These are phyloP conservation scores for Fusarium nodosum DNA, from an alignment of 2,329 filamentous ascomycete species.

Conservation along the genomic window DNA sequence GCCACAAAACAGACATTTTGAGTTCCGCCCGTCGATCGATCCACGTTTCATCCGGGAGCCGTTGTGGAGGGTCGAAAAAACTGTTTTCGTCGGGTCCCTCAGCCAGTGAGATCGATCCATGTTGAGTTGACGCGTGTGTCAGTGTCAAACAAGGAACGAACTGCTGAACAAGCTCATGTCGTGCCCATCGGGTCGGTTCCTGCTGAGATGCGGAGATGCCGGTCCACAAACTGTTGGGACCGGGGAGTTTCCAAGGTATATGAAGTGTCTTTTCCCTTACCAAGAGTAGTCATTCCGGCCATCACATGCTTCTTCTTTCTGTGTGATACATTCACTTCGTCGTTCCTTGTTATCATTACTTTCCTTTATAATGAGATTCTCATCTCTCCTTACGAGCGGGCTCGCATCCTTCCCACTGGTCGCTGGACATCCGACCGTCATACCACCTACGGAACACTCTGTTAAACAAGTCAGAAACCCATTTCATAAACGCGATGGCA, in stretches of 20 bases:
- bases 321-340: conserved; percentile 8
- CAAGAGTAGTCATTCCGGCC: background rate
- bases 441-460: conserved; percentile 29
- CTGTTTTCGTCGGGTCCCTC: conserved; percentile 1
- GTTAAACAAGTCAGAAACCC: conserved; percentile 57
- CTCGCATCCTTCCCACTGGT: conserved; percentile 24
- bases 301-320: conserved; percentile 4
- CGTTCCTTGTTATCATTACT: conserved; percentile 6
- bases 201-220: conserved; percentile 20
- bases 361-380: conserved; percentile 38
- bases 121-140: conserved; percentile 23
- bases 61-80: conserved; percentile 23
- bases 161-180: conserved; percentile 3
- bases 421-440: conserved; percentile 20
- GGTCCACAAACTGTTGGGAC: conserved; percentile 9
- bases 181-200: conserved; percentile 11
- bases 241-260: conserved; percentile 16
- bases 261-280: background rate
- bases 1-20: conserved; percentile 24
- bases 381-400: conserved; percentile 30
- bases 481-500: conserved; percentile 53
- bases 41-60: conserved; percentile 19
- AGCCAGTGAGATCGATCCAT: background rate
- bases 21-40: conserved; percentile 14
- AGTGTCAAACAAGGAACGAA: background rate